A percentile compares a stretch with the other conserved stretches of the same genome.
Evolutionary conservation across 345 rosid genomes (phyloP).

Genomic region (Arabidopsis thaliana): TAIR10.1 NC_003076.8:23374501-23375000

Average conservation of each 20-base stretch:
- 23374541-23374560: not conserved
- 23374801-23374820: slow-evolving; percentile 18
- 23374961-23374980: not conserved
- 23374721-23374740: slow-evolving; percentile 34
- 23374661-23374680: slow-evolving; percentile 21
- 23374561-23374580: slow-evolving; percentile 5
- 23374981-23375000: slow-evolving; percentile 26
- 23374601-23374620: not conserved
- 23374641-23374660: slow-evolving; percentile 22
- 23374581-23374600: not conserved
- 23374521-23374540: not conserved
- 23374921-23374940: slow-evolving; percentile 12
- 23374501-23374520: slow-evolving; percentile 18
- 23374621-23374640: slow-evolving; percentile 2
- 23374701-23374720: slow-evolving; percentile 16
- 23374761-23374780: slow-evolving; percentile 9
- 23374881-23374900: slow-evolving; percentile 20
- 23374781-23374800: not conserved
- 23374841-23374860: not conserved
- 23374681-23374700: slow-evolving; percentile 32
- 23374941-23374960: slow-evolving; percentile 21
- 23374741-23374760: slow-evolving; percentile 38
- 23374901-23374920: slow-evolving; percentile 6
- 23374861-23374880: not conserved
- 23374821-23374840: slow-evolving; percentile 23